These are phyloP conservation scores for Coffea eugenioides DNA, from an alignment of 257 asterid species.

Conservation along the genomic window DNA sequence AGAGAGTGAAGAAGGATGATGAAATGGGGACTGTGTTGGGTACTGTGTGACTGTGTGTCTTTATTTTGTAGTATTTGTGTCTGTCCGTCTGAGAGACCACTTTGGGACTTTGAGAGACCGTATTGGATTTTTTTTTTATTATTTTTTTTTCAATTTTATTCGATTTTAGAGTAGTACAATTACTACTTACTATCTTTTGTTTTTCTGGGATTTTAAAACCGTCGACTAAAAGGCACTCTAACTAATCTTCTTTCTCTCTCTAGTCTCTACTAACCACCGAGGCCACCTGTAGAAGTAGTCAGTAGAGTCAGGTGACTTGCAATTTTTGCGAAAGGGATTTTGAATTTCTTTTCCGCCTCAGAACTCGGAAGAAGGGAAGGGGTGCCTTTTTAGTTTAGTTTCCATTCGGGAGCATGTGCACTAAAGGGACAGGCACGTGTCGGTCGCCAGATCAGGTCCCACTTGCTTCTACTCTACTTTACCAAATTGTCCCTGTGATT, in stretches of 20 bases:
- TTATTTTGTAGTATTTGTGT: neutral
- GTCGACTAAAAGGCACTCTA: constrained; percentile 23
- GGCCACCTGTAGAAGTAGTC: no score
- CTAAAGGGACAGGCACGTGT: constrained; percentile 35
- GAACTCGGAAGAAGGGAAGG: no score
- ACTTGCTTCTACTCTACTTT: neutral
- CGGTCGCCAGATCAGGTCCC: constrained; percentile 17
- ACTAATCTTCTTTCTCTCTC: neutral
- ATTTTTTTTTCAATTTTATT: neutral
- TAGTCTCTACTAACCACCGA: no score
- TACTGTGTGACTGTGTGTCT: constrained; percentile 12
- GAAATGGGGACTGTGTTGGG: neutral
- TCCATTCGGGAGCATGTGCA: constrained; percentile 34
- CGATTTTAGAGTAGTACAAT: no score
- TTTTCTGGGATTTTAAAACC: constrained; percentile 7
- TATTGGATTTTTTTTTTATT: no score
- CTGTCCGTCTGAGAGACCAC: neutral
- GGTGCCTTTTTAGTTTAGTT: neutral
- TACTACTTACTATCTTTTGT: neutral
- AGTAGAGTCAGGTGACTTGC: no score
- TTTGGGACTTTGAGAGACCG: neutral
- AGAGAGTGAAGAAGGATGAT: neutral
- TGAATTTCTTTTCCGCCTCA: no score
- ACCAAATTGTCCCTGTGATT: neutral
- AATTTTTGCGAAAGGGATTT: no score